Percentiles rank a stretch among this genome's conserved stretches.
phyloP scores from a whole-genome alignment of 495 filamentous ascomycete species.

The Xylaria cubensis region DNA sequence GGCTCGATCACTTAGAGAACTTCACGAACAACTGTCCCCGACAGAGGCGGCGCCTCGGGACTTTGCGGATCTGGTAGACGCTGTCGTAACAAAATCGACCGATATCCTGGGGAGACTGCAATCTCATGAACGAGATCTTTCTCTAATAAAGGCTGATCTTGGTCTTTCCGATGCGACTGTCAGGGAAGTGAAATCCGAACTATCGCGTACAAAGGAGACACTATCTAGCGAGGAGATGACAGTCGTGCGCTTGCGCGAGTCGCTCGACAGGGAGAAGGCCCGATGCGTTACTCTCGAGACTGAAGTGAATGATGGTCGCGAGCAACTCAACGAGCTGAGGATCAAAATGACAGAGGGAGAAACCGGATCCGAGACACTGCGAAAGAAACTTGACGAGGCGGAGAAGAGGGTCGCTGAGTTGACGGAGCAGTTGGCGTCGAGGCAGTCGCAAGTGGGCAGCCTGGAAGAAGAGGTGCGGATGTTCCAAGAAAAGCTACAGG shows the following conservation, averaged over 20 bases:
- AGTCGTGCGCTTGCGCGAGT: slow-evolving; percentile 53
- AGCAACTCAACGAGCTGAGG: slow-evolving; percentile 68
- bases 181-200: slow-evolving; percentile 48
- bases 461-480: slow-evolving; percentile 71
- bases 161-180: slow-evolving; percentile 46
- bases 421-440: slow-evolving; percentile 68
- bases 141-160: slow-evolving; percentile 52
- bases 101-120: slow-evolving; percentile 56
- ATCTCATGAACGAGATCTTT: slow-evolving; percentile 51
- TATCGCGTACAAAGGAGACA: slow-evolving; percentile 54
- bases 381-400: slow-evolving; percentile 71
- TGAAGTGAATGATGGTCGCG: slow-evolving; percentile 71
- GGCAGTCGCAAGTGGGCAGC: slow-evolving; percentile 67
- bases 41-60: slow-evolving; percentile 63
- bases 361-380: slow-evolving; percentile 77
- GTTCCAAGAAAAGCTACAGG: slow-evolving; percentile 62
- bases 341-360: slow-evolving; percentile 76
- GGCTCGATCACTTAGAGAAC: slow-evolving; percentile 62
- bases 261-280: slow-evolving; percentile 62
- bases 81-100: slow-evolving; percentile 66
- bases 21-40: slow-evolving; percentile 67
- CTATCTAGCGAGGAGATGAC: slow-evolving; percentile 52
- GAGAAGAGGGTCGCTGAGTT: slow-evolving; percentile 67
- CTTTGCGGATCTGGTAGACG: slow-evolving; percentile 63
- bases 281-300: slow-evolving; percentile 62